Base-by-base conservation (phyloP, 129 eudicot species). In the Glebionis coronaria region DNA sequence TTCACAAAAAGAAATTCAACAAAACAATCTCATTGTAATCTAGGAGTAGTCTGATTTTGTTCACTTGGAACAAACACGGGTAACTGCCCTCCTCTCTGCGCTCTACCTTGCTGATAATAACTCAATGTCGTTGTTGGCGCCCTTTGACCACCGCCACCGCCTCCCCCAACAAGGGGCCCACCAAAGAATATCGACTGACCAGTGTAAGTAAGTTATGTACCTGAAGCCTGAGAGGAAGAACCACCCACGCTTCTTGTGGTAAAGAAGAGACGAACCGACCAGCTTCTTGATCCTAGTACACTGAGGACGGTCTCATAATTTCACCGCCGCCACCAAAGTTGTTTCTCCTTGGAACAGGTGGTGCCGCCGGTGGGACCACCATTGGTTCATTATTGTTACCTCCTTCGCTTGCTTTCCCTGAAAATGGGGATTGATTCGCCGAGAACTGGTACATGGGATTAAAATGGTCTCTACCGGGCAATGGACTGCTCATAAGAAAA, bases 31-130 rank as follows among this genome's bases (percentile, higher is more conserved):
- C 68, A 64, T 55, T 70, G 65, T 61, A 73, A 78, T 63, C 85
- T 75, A 75, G 69, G 58, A n/a, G n/a, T n/a, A 40, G 61, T 47
- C 74, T 68, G 80, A 69, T 52, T 81, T 70, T 81, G 90, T 66
- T 91, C 97, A 65, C 90, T 83, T 18, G 97, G 97, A 5, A 83
- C 88, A 82, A 88, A 91, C 56, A 91, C 97, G 14, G 97, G 97
- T 42, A 91, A 82, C 88, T 91, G 97, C 53, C 88, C 96, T 20
- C 97, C 94, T 61, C 94, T 82, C 75, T 85, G 94, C 14, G 86
- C n/a, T 72, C 96, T 80, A 10, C 97, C 88, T 72, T 91, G 97
- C 80, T 82, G 94, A 68, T 76, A 79, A 74, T 85, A 83, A 73
- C 83, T 85, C 46, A 79, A 61, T 1, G n/a, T n/a, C n/a, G 78